Evolutionary conservation across 768 basidiomycete species (phyloP).

Genomic region (Phanerochaete sordida): DNA sequence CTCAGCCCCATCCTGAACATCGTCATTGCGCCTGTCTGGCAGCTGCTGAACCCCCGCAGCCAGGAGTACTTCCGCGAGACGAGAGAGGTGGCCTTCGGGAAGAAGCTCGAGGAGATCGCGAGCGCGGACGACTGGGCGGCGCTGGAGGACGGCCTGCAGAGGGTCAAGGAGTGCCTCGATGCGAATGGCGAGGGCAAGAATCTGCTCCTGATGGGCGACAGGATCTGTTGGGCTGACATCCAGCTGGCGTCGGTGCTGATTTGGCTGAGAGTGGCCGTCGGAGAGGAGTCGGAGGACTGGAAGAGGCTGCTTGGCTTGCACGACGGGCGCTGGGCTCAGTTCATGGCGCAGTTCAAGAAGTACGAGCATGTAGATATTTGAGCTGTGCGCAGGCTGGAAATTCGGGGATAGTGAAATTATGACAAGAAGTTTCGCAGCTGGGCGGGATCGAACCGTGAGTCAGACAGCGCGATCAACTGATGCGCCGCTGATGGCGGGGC

Average conservation of each 20-base stretch:
- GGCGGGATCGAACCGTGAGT: no score
- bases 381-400: no score
- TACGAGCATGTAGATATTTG: slow-evolving; percentile 21
- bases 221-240: slow-evolving; percentile 30
- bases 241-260: slow-evolving; percentile 27
- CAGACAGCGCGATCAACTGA: no score
- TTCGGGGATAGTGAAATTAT: no score
- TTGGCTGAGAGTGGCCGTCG: slow-evolving; percentile 30
- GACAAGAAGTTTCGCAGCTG: no score
- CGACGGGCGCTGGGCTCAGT: slow-evolving; percentile 36
- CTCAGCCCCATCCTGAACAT: not conserved
- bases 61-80: slow-evolving; percentile 31
- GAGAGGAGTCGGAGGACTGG: slow-evolving; percentile 41
- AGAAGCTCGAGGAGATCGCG: slow-evolving; percentile 34
- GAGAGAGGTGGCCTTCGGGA: slow-evolving; percentile 30
- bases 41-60: slow-evolving; percentile 25
- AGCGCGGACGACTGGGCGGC: slow-evolving; percentile 25
- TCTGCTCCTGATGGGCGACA: slow-evolving; percentile 31
- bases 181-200: slow-evolving; percentile 19
- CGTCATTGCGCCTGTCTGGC: not conserved
- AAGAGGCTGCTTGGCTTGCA: slow-evolving; percentile 34
- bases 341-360: slow-evolving; percentile 27
- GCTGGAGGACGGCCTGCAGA: slow-evolving; percentile 20
- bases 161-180: slow-evolving; percentile 27
- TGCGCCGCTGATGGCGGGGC: no score